Conservation (phyloP, 371 early-diverging fungal species). For the Actinomucor elegans region DNA sequence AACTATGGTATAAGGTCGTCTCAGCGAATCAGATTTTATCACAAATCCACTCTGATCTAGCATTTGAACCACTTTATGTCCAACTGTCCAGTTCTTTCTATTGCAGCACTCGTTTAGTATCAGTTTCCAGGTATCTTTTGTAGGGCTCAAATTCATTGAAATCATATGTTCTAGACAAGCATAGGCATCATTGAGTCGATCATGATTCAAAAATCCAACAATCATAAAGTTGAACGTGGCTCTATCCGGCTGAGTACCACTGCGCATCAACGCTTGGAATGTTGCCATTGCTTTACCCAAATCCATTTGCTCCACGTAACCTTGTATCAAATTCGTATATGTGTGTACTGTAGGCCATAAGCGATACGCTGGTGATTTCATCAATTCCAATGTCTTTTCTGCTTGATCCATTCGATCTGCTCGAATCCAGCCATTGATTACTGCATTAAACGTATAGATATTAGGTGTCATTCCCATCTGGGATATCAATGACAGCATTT, state of each 20-base stretch:
- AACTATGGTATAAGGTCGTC: constrained; percentile 31
- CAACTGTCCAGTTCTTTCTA: constrained; percentile 26
- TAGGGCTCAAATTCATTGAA: constrained; percentile 25
- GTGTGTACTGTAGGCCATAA: constrained; percentile 43
- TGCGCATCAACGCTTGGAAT: constrained; percentile 27
- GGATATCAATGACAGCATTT: constrained; percentile 27
- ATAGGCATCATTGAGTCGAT: constrained; percentile 37
- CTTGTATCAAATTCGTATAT: constrained; percentile 48
- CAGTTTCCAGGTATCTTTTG: constrained; percentile 42
- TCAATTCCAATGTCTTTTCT: constrained; percentile 26
- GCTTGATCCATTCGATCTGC: constrained; percentile 32
- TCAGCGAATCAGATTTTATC: constrained; percentile 26
- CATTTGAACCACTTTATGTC: constrained; percentile 22
- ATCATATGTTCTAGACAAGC: constrained; percentile 34
- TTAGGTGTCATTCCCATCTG: constrained; percentile 39
- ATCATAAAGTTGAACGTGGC: constrained; percentile 50
- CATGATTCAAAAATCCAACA: constrained; percentile 33
- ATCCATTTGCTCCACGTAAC: constrained; percentile 30
- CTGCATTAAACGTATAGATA: constrained; percentile 44
- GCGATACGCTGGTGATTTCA: constrained; percentile 1
- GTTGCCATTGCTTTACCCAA: constrained; percentile 39
- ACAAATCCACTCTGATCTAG: constrained; percentile 39
- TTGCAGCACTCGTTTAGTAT: constrained; percentile 30
- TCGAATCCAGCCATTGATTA: constrained; percentile 45
- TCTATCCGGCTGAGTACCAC: constrained; percentile 37